Evolutionary conservation across 345 rosid species (phyloP).

Genomic region (Reutealis trisperma): DNA sequence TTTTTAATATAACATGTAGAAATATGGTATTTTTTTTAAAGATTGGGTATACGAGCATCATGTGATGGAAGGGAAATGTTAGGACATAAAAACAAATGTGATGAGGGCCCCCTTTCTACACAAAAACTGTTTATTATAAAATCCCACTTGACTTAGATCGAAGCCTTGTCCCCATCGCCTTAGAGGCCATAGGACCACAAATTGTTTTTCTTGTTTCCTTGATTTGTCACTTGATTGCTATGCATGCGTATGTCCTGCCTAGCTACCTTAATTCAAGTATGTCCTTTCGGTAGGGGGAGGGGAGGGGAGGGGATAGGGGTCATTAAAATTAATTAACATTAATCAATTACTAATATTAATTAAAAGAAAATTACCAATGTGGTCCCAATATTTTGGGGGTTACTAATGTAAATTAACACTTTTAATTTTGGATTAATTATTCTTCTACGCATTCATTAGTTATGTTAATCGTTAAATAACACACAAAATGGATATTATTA

Average conservation of each 20-base stretch:
- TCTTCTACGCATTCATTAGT: no score
- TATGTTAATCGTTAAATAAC: no score
- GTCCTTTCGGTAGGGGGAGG: not conserved
- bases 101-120: not conserved
- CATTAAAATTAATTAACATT: not conserved
- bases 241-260: not conserved
- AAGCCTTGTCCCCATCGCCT: not conserved
- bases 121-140: slow-evolving; percentile 8
- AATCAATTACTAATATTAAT: not conserved
- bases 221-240: not conserved
- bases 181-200: slow-evolving; percentile 12
- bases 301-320: not conserved
- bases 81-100: slow-evolving; percentile 7
- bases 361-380: no score
- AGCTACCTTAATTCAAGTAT: not conserved
- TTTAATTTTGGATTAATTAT: no score
- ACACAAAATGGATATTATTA: no score
- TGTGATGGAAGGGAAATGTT: not conserved
- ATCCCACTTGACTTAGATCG: slow-evolving; percentile 10
- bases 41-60: not conserved
- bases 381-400: not conserved
- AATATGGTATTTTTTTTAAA: no score
- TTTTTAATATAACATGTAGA: no score
- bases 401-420: no score
- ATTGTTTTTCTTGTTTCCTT: not conserved